These are phyloP conservation scores for Picochlorum sp. DNA, from an alignment of 139 green algal genomes.

Conservation along the genomic window DNA sequence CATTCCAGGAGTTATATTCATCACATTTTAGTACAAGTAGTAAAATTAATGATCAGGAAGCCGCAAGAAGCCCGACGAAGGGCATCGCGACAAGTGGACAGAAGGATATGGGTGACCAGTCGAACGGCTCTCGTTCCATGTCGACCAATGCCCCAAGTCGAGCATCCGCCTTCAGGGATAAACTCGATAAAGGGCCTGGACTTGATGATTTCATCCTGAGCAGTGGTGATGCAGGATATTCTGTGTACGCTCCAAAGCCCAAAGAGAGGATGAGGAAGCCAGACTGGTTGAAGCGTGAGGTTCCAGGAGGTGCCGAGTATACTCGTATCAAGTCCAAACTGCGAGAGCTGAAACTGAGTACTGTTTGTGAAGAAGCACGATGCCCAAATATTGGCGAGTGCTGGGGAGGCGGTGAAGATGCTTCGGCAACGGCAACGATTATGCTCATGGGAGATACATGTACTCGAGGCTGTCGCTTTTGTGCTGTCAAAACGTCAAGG, in stretches of 20 bases:
- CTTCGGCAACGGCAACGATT: conserved; percentile 96
- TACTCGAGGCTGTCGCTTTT: conserved; percentile 74
- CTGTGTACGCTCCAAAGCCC: conserved; percentile 64
- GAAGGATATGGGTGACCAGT: too few relatives aligned
- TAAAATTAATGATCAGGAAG: too few relatives aligned
- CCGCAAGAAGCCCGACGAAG: too few relatives aligned
- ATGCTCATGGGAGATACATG: conserved; percentile 91
- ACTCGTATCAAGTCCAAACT: conserved; percentile 82
- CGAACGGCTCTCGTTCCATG: too few relatives aligned
- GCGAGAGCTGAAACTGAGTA: conserved; percentile 81
- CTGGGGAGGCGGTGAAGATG: conserved; percentile 68
- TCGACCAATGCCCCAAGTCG: too few relatives aligned
- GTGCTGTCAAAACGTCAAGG: conserved; percentile 83
- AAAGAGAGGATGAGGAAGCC: conserved; percentile 87
- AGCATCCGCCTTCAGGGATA: not conserved
- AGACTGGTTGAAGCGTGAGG: conserved; percentile 91
- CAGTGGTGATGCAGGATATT: conserved; percentile 47
- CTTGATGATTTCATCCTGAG: conserved; percentile 62
- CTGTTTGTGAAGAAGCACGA: conserved; percentile 86
- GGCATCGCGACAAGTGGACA: too few relatives aligned
- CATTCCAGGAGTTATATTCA: too few relatives aligned
- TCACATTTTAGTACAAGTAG: too few relatives aligned
- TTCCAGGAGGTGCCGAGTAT: conserved; percentile 83
- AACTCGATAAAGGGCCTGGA: conserved; percentile 40
- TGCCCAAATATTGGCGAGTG: conserved; percentile 72